Conservation (phyloP, 2,329 filamentous ascomycete species). For the Talaromyces marneffei region DNA sequence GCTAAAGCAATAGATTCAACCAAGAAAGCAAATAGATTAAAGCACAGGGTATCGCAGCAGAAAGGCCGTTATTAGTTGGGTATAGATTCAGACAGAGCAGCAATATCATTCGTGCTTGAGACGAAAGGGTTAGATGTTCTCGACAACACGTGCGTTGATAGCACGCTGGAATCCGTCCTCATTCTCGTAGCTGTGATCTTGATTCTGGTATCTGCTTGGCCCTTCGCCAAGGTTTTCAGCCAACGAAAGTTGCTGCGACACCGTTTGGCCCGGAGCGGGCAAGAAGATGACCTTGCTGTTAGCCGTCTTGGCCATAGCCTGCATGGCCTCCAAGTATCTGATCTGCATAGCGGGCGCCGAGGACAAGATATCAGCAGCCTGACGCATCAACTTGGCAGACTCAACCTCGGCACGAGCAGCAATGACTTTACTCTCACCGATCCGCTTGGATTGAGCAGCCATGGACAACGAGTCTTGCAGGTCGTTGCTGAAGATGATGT, state of each 20-base stretch:
- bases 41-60: slow-evolving; percentile 3
- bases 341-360: slow-evolving; percentile 97
- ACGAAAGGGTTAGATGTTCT: slow-evolving; percentile 65
- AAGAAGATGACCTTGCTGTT: slow-evolving; percentile 85
- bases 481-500: slow-evolving; percentile 94
- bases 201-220: slow-evolving; percentile 45
- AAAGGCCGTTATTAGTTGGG: not conserved
- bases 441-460: slow-evolving; percentile 97
- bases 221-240: slow-evolving; percentile 52
- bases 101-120: not conserved
- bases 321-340: slow-evolving; percentile 96
- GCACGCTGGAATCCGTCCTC: slow-evolving; percentile 68
- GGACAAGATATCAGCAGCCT: slow-evolving; percentile 86
- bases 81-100: not conserved
- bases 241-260: slow-evolving; percentile 45
- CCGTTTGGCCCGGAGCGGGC: slow-evolving; percentile 58
- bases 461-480: slow-evolving; percentile 94
- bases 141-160: slow-evolving; percentile 73
- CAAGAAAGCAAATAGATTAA: not conserved
- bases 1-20: not conserved
- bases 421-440: slow-evolving; percentile 97
- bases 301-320: slow-evolving; percentile 92
- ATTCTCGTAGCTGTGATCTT: slow-evolving; percentile 26
- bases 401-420: slow-evolving; percentile 95
- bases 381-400: slow-evolving; percentile 76